Percentiles rank a stretch among this genome's conserved stretches.
Conservation (phyloP, 2,329 filamentous ascomycete genomes). For the Trichoderma afroharzianum region DNA sequence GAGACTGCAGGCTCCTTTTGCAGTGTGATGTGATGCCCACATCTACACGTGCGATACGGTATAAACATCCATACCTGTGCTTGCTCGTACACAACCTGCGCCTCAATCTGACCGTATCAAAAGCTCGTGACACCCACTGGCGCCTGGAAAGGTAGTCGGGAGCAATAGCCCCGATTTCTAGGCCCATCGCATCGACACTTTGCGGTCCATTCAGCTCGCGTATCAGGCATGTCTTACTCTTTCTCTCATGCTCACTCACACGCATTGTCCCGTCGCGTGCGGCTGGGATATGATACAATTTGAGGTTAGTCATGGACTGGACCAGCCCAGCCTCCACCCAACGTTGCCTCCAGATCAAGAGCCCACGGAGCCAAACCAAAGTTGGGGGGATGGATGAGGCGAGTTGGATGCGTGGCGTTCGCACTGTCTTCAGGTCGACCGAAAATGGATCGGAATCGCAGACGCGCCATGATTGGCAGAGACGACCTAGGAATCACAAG, state of each 20-base stretch:
- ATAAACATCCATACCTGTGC: background rate
- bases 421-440: slow-evolving; percentile 31
- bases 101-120: background rate
- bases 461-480: slow-evolving; percentile 4
- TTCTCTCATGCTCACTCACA: background rate
- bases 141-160: background rate
- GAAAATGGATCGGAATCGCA: slow-evolving; percentile 34
- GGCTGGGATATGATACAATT: slow-evolving; percentile 1
- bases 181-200: background rate
- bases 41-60: background rate
- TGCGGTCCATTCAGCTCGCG: background rate
- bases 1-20: background rate
- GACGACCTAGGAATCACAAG: background rate
- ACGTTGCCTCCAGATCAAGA: background rate
- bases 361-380: background rate
- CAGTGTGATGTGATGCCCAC: background rate
- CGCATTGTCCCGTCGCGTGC: background rate
- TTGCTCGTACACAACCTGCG: background rate
- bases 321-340: background rate
- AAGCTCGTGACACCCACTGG: background rate
- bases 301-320: background rate
- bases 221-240: background rate
- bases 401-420: slow-evolving; percentile 14
- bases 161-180: background rate
- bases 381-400: background rate